These are phyloP conservation scores for Parietaria judaica DNA, from an alignment of 306 rosid genomes.

Conservation along the genomic window DNA sequence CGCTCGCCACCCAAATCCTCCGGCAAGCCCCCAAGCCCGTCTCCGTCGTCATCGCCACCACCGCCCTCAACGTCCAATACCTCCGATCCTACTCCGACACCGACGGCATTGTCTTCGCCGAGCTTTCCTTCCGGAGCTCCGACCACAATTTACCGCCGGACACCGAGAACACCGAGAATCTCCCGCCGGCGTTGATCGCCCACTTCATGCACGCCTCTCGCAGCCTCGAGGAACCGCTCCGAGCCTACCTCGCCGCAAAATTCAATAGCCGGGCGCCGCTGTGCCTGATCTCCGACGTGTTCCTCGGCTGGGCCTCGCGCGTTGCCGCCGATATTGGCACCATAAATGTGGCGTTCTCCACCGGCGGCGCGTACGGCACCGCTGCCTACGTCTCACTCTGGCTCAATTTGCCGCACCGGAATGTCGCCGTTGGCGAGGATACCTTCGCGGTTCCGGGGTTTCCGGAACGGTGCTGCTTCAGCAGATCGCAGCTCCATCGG, in stretches of 20 bases:
- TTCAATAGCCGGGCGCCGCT: conserved; percentile 47
- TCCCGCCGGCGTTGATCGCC: conserved; percentile 17
- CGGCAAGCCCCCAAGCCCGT: conserved; percentile 16
- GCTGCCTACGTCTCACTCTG: conserved; percentile 50
- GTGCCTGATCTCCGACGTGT: conserved; percentile 43
- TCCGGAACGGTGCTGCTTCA: conserved; percentile 40
- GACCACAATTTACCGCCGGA: conserved; percentile 46
- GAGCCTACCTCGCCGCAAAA: conserved; percentile 22
- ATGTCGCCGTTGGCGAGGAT: conserved; percentile 28
- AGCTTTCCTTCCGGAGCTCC: conserved; percentile 30
- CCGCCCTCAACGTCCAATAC: conserved; percentile 53
- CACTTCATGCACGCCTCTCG: conserved; percentile 29
- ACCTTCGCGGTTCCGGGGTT: conserved; percentile 45
- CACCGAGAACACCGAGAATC: conserved; percentile 51
- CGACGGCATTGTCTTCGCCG: conserved; percentile 30
- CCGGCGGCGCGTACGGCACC: conserved; percentile 69
- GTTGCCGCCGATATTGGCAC: conserved; percentile 38
- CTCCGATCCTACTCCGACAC: conserved; percentile 36
- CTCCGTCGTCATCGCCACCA: conserved; percentile 54
- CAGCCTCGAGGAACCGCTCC: conserved; percentile 42
- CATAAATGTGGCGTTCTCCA: conserved; percentile 37
- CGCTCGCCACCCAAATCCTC: conserved; percentile 47
- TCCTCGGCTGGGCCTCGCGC: conserved; percentile 45
- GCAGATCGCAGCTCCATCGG: conserved; percentile 37
- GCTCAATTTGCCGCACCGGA: conserved; percentile 54